Evolutionary conservation across 2,329 filamentous ascomycete genomes (phyloP).

Genomic region (Beauveria scarabaeidicola): DNA sequence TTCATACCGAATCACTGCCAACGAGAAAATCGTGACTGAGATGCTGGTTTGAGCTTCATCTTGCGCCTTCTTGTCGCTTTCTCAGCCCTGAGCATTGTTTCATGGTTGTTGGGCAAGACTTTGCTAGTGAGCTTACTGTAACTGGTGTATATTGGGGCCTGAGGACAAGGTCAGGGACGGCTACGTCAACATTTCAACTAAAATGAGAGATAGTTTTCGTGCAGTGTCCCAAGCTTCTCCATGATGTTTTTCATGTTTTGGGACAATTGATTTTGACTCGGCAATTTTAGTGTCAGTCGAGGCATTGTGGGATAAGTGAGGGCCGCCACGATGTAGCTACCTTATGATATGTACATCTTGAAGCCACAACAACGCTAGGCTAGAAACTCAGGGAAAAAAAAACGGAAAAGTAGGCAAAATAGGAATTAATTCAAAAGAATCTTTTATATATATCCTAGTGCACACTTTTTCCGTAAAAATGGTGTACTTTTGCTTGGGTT

Average conservation of each 20-base stretch:
- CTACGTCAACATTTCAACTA: slow-evolving; percentile 20
- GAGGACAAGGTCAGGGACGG: slow-evolving; percentile 14
- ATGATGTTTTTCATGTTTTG: slow-evolving; percentile 22
- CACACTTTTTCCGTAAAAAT: no score
- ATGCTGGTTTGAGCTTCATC: neutral
- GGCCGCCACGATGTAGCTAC: no score
- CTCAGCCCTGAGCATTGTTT: neutral
- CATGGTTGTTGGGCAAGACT: neutral
- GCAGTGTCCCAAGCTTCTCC: no score
- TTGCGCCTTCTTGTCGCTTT: neutral
- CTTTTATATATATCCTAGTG: no score
- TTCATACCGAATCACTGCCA: no score
- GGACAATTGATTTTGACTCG: slow-evolving; percentile 28
- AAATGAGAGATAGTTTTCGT: slow-evolving; percentile 7
- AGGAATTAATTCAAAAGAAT: no score
- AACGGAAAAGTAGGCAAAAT: no score
- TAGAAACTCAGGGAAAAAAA: no score
- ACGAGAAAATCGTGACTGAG: neutral
- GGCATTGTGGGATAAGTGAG: slow-evolving; percentile 20
- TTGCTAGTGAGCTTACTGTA: no score
- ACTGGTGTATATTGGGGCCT: no score
- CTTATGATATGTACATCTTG: no score
- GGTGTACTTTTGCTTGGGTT: no score
- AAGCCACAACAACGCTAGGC: neutral
- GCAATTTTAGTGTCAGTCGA: slow-evolving; percentile 24